Evolutionary conservation across 2,329 filamentous ascomycete genomes (phyloP).

Genomic region (Aureobasidium sp.): DNA sequence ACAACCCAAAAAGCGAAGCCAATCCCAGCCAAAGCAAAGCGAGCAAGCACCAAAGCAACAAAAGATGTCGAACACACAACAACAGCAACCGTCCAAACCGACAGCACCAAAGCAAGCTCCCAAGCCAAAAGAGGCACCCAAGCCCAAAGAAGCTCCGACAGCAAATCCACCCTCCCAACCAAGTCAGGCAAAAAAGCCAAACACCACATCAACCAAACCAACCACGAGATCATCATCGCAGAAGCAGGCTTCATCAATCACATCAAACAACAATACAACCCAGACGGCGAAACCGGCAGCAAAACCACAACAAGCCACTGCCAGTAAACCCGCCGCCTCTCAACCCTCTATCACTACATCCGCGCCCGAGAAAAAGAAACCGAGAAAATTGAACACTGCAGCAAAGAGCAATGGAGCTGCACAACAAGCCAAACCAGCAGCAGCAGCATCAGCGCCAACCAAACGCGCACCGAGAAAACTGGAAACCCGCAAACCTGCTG

Average conservation of each 20-base stretch:
- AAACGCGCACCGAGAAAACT: slow-evolving; percentile 24
- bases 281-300: background rate
- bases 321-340: slow-evolving; percentile 14
- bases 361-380: slow-evolving; percentile 19
- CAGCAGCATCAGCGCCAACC: background rate
- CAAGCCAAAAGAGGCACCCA: background rate
- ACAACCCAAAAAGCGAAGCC: slow-evolving; percentile 13
- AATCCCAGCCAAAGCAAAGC: slow-evolving; percentile 12
- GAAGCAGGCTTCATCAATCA: background rate
- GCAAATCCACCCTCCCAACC: background rate
- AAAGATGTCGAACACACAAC: background rate
- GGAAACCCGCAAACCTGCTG: slow-evolving; percentile 20
- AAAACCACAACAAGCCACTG: slow-evolving; percentile 11
- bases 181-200: background rate
- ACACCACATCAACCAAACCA: background rate
- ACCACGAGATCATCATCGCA: background rate
- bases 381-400: slow-evolving; percentile 22
- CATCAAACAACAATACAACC: background rate
- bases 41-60: slow-evolving; percentile 15
- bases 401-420: slow-evolving; percentile 7
- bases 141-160: background rate
- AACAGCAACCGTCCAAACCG: background rate
- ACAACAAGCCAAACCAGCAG: background rate
- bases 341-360: slow-evolving; percentile 11
- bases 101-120: background rate